Base-by-base conservation (phyloP, 495 filamentous ascomycete genomes). In the Hypomontagnella monticulosa region DNA sequence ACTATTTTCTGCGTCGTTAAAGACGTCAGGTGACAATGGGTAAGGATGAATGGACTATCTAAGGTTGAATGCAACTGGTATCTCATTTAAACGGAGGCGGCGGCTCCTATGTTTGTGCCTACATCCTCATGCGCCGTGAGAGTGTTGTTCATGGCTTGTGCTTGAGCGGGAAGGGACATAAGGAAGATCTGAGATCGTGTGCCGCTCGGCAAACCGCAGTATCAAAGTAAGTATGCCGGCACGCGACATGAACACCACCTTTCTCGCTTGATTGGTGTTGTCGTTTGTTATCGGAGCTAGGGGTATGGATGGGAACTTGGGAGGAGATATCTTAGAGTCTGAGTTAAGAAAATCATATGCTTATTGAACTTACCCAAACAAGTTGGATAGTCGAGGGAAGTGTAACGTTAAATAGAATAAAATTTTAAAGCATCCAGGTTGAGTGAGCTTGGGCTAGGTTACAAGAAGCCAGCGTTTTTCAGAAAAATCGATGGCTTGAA, bases 71-170 rank as follows among this genome's bases (percentile, higher is more conserved):
- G 46, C 18, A 54, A 19, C 32, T 58, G 41, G 40, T 27, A 54
- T 47, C 33, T 54, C 53, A 42, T 15, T 49, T 33, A 20, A 23
- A 51, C 34, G 46, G 19, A 14, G 9, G 37, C 15, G 20, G 18
- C 23, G 4, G n/a, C 27, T 6, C 30, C 32, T 36, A 46, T 43
- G 38, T 5, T 37, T 37, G 41, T 44, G 27, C 42, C 42, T 34
- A 40, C 59, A 43, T 68, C 54, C 49, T 56, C 49, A 56, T 68
- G 54, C 46, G 53, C 41, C 57, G n/a, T n/a, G 58, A 36, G 42
- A 44, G 16, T 57, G 20, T 40, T 12, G 53, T 48, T 16, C 15
- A 36, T 18, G 18, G 36, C 30, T 33, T 44, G 36, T 38, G 16
- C 12, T n/a, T 19, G 33, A 38, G 32, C 42, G 48, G 53, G 58